phyloP scores from a whole-genome alignment of 2,329 filamentous ascomycete species.

The Aspergillus quadricinctus region DNA sequence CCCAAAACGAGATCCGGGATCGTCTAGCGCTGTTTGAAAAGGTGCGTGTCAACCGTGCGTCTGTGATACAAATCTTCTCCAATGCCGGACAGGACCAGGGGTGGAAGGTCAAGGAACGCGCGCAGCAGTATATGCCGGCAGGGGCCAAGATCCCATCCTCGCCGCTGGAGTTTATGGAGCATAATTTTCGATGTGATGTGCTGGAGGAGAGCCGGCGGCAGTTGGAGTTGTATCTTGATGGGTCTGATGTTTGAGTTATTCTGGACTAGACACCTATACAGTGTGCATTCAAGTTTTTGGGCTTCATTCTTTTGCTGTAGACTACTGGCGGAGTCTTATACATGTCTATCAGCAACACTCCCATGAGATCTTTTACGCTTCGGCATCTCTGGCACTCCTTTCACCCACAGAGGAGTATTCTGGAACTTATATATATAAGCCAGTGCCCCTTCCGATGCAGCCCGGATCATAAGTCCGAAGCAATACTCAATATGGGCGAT shows the following conservation, averaged over 20 bases:
- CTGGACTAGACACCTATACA: not conserved
- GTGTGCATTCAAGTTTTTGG: no score
- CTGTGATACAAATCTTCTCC: not conserved
- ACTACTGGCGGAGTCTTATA: no score
- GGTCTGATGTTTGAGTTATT: no score
- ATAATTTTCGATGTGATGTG: constrained; percentile 1
- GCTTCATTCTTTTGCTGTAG: no score
- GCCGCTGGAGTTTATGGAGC: not conserved
- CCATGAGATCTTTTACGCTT: no score
- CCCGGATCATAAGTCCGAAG: no score
- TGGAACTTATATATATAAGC: no score
- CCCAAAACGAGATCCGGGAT: not conserved
- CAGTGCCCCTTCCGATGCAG: no score
- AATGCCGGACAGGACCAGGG: constrained; percentile 1
- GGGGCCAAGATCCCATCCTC: not conserved
- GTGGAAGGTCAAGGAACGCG: not conserved
- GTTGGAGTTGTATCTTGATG: not conserved
- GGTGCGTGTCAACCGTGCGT: not conserved
- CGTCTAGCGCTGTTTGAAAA: not conserved
- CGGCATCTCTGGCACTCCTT: no score
- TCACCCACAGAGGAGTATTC: no score
- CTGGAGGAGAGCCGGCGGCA: not conserved
- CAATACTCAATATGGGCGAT: no score
- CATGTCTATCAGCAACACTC: no score
- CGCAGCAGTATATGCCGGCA: not conserved